Base-by-base conservation (phyloP, 2,329 filamentous ascomycete species). In the Pseudogymnoascus sp. region DNA sequence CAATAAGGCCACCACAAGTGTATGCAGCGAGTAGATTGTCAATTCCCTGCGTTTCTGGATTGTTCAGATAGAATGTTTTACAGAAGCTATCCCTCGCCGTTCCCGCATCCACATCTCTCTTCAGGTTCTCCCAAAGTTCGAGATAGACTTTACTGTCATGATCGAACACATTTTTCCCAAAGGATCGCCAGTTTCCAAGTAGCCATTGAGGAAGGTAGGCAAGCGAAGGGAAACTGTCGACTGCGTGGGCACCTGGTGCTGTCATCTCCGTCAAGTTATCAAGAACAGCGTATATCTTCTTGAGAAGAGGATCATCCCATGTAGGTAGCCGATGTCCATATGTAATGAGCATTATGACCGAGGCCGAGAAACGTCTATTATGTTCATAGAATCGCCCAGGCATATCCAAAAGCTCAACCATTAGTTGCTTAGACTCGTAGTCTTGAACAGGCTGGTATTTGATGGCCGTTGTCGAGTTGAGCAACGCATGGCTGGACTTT, bases 381-480 rank as follows among this genome's bases (percentile, higher is more conserved):
- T 65, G 62, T 12, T 61, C 22, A 16, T 76, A 75, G 64, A 77
- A 78, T 40, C 73, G 66, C 31, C 63, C 62, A 4, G 75, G 73
- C 4, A 70, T 65, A 19, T 63, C 56, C 12, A 74, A 64, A 0
- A 81, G 64, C 62, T 80, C 77, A 63, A 72, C 73, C 4, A 79
- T 65, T 37, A 81, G 66, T 66, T 80, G 76, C 66, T 78, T 79
- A 0, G 73, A 70, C 68, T 81, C 78, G 63, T 75, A 79, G 61
- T 79, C 76, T 65, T 80, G 79, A 41, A 71, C 75, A 2, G 78
- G 78, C 40, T 74, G 71, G 63, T 79, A 80, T 1, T 71, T 74
- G 4, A 70, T 69, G 8, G 75, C 75, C 62, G 73, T 73, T 19
- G 67, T 72, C 10, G 70, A 70, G 28, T 77, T 75, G 38, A 76